A percentile compares a stretch with the other conserved stretches of the same genome.
These are phyloP conservation scores for Cicer yamashitae DNA, from an alignment of 306 rosid species.

Conservation along the genomic window DNA sequence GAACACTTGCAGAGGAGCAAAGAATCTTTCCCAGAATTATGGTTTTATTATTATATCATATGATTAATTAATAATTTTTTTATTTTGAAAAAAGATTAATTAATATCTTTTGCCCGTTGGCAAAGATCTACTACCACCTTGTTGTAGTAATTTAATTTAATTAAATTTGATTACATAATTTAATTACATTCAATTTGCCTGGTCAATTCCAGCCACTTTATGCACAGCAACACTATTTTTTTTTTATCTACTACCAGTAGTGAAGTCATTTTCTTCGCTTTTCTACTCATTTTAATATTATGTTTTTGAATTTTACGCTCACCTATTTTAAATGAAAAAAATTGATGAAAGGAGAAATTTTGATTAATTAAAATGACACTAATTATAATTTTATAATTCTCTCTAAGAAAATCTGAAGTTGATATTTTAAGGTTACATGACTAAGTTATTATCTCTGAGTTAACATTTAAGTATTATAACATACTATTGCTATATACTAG, in stretches of 20 bases:
- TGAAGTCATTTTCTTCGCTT: slow-evolving; percentile 41
- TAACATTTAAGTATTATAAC: too few relatives aligned
- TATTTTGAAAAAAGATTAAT: neutral
- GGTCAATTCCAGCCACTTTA: slow-evolving; percentile 29
- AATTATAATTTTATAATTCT: too few relatives aligned
- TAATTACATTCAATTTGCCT: slow-evolving; percentile 32
- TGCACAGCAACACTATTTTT: slow-evolving; percentile 7
- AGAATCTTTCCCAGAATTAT: slow-evolving; percentile 63
- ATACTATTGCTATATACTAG: too few relatives aligned
- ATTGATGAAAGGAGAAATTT: too few relatives aligned
- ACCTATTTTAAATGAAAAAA: too few relatives aligned
- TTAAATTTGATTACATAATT: slow-evolving; percentile 25
- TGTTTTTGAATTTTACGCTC: neutral
- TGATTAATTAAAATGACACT: too few relatives aligned
- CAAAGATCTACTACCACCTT: slow-evolving; percentile 47
- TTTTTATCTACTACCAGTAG: slow-evolving; percentile 35
- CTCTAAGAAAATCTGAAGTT: too few relatives aligned
- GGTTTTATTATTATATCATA: slow-evolving; percentile 27
- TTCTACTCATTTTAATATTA: slow-evolving; percentile 1
- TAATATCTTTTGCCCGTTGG: slow-evolving; percentile 49
- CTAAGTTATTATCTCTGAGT: too few relatives aligned
- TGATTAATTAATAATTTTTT: slow-evolving; percentile 34
- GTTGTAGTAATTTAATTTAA: slow-evolving; percentile 9
- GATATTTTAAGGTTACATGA: too few relatives aligned
- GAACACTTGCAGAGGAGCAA: slow-evolving; percentile 55